Conservation (phyloP, 129 eudicot species). For the Flaveria linearis region DNA sequence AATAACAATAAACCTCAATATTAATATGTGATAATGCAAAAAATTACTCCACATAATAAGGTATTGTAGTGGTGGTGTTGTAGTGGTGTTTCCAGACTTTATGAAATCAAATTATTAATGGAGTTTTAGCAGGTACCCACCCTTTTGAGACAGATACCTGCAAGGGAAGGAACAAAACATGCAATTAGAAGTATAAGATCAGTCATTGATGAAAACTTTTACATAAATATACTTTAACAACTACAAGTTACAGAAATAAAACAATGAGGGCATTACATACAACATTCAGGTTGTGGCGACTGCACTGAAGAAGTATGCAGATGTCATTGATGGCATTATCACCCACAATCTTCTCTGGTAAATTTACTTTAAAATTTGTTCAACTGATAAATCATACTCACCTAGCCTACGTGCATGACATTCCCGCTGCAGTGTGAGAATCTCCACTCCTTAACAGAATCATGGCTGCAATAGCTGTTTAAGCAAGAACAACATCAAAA, state of each 20-base stretch:
- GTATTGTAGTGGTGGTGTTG: not conserved
- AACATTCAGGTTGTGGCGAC: slow-evolving; percentile 94
- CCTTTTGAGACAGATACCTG: slow-evolving; percentile 98
- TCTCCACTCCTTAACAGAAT: slow-evolving; percentile 61
- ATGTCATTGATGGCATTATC: slow-evolving; percentile 67
- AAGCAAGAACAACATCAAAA: not conserved
- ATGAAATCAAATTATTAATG: slow-evolving; percentile 2
- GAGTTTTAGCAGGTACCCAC: slow-evolving; percentile 45
- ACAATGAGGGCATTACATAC: slow-evolving; percentile 44
- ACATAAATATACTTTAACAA: slow-evolving; percentile 6
- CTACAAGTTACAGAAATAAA: not conserved
- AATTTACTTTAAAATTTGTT: not conserved
- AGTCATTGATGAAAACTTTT: not conserved
- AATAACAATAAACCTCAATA: slow-evolving; percentile 15
- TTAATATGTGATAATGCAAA: slow-evolving; percentile 20
- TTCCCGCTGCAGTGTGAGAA: slow-evolving; percentile 57
- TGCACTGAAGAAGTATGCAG: slow-evolving; percentile 88
- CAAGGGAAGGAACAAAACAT: slow-evolving; percentile 38
- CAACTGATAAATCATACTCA: slow-evolving; percentile 37
- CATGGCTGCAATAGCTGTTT: slow-evolving; percentile 72
- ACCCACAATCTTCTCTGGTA: slow-evolving; percentile 4
- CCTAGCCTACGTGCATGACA: slow-evolving; percentile 77
- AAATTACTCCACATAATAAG: not conserved
- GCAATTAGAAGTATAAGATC: slow-evolving; percentile 16
- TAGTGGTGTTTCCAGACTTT: not conserved